Evolutionary conservation across 371 early-diverging fungal species (phyloP).

Genomic region (Neoconidiobolus thromboides): DNA sequence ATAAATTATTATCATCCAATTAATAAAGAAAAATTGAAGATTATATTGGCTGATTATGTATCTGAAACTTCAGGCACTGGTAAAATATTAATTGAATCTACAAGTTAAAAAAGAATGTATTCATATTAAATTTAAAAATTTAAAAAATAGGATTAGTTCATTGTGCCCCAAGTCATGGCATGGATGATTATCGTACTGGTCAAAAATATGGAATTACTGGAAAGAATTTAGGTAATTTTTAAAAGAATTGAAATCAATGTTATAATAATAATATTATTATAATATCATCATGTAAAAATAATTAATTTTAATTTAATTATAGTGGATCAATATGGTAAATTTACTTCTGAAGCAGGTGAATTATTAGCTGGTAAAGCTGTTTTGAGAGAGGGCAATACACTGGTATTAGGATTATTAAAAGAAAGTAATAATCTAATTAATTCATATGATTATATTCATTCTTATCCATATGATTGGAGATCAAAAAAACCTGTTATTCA

Average conservation of each 20-base stretch:
- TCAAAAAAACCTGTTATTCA: constrained; percentile 73
- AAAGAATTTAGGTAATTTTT: constrained; percentile 24
- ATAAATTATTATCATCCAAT: constrained; percentile 54
- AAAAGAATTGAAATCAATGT: background rate
- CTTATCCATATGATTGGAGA: constrained; percentile 85
- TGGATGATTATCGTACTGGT: constrained; percentile 79
- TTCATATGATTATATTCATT: constrained; percentile 34
- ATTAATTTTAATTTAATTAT: background rate
- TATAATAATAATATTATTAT: too few species aligned
- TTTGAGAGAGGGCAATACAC: constrained; percentile 34
- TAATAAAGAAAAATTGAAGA: constrained; percentile 16
- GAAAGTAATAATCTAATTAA: constrained; percentile 15
- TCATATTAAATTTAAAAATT: background rate
- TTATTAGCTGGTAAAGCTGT: constrained; percentile 40
- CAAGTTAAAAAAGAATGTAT: background rate
- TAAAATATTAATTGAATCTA: background rate
- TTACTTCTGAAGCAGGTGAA: constrained; percentile 42
- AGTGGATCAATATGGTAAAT: constrained; percentile 68
- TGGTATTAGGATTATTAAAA: constrained; percentile 33
- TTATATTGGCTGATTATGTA: constrained; percentile 59
- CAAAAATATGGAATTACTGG: constrained; percentile 30
- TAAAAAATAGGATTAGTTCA: constrained; percentile 53
- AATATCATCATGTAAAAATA: too few species aligned
- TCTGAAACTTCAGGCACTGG: constrained; percentile 69
- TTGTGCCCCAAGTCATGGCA: constrained; percentile 88